A percentile compares a stretch with the other conserved stretches of the same genome.
Evolutionary conservation across 2,329 filamentous ascomycete species (phyloP).

Genomic region (Phyllosticta ampelicida): DNA sequence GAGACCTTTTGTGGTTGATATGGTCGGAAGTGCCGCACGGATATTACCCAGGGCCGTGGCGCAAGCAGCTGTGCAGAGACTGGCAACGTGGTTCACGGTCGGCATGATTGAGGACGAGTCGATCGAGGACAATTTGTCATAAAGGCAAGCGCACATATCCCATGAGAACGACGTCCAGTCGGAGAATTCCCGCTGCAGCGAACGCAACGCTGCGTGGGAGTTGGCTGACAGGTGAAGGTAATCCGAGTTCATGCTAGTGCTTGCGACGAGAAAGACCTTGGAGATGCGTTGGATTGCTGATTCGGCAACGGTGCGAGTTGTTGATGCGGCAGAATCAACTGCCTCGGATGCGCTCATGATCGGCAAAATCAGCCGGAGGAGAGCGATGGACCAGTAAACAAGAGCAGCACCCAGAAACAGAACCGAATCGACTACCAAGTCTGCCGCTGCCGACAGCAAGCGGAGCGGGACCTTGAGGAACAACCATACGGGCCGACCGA

Average conservation of each 20-base stretch:
- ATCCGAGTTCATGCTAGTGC: conserved; percentile 20
- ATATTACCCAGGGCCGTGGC: not conserved
- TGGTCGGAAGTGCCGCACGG: conserved; percentile 5
- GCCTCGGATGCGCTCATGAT: conserved; percentile 10
- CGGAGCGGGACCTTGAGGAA: conserved; percentile 59
- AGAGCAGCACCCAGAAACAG: conserved; percentile 52
- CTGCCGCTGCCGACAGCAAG: conserved; percentile 61
- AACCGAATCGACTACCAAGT: conserved; percentile 64
- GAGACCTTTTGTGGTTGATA: conserved; percentile 22
- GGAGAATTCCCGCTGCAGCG: conserved; percentile 17
- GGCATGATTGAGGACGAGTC: conserved; percentile 6
- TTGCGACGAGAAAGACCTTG: conserved; percentile 19
- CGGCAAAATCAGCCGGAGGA: conserved; percentile 15
- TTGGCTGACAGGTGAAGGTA: conserved; percentile 27
- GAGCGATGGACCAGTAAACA: conserved; percentile 27
- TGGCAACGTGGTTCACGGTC: not conserved
- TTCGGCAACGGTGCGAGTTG: conserved; percentile 19
- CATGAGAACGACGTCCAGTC: not conserved
- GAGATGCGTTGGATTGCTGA: conserved; percentile 26
- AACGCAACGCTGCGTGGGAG: conserved; percentile 27
- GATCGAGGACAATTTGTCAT: not conserved
- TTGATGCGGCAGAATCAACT: conserved; percentile 1
- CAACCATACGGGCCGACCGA: conserved; percentile 65
- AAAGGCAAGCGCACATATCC: not conserved
- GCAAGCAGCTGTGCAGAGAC: not conserved